Percentiles rank a stretch among this genome's conserved stretches.
Conservation (phyloP, 164 flowering plant species). For the Kalanchoe fedtschenkoi region DNA sequence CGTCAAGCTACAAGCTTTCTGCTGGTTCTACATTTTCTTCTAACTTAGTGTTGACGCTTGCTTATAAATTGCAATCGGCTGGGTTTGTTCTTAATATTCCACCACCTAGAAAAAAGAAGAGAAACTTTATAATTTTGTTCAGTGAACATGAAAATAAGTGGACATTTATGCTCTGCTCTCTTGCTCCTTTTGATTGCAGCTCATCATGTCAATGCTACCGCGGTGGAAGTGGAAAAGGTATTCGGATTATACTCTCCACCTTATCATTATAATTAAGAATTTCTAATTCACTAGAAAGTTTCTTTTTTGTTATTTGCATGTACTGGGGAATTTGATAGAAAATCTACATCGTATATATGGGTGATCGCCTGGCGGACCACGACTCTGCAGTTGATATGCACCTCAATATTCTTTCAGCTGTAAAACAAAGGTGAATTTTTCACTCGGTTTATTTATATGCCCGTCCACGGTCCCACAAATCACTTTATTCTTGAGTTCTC, state of each 20-base stretch:
- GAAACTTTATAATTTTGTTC: background rate
- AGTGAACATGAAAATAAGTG: constrained; percentile 10
- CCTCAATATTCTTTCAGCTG: constrained; percentile 27
- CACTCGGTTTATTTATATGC: background rate
- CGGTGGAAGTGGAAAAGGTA: constrained; percentile 16
- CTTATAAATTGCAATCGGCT: too few species aligned
- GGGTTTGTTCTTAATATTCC: too few species aligned
- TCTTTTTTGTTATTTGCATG: background rate
- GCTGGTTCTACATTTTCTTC: too few species aligned
- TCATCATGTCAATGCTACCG: constrained; percentile 4
- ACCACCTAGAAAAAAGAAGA: background rate
- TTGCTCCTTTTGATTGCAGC: constrained; percentile 6
- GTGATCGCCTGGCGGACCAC: constrained; percentile 17
- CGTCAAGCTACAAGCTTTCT: too few species aligned
- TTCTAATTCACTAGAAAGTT: background rate
- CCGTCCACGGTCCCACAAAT: background rate
- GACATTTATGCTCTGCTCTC: background rate
- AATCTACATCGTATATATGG: constrained; percentile 53
- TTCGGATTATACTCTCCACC: background rate
- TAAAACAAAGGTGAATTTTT: constrained; percentile 35
- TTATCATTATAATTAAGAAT: too few species aligned
- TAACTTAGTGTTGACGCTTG: too few species aligned
- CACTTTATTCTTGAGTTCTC: background rate
- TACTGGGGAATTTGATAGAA: constrained; percentile 20
- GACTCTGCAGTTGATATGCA: constrained; percentile 25